Evolutionary conservation across 192 early-diverging fungal genomes (phyloP).

Genomic region (Entophlyctis luteolus): DNA sequence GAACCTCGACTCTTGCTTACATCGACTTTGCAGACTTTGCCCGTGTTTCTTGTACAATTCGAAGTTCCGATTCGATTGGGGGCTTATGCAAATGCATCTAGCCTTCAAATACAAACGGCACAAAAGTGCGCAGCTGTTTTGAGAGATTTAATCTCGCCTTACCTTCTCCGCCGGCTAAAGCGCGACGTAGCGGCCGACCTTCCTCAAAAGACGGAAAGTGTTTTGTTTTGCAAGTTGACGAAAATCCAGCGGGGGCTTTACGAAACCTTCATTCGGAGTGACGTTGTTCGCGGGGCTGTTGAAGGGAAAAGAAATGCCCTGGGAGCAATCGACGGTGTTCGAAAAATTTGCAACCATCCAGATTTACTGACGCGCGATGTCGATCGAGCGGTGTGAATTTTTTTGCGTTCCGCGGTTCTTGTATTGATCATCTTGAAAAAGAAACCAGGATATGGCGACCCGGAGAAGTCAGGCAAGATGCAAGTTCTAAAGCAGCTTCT

Average conservation of each 20-base stretch:
- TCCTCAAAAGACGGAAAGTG: constrained; percentile 86
- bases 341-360: constrained; percentile 98
- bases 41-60: constrained; percentile 85
- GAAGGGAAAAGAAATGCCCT: constrained; percentile 76
- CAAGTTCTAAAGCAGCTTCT: constrained; percentile 81
- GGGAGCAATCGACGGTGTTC: constrained; percentile 83
- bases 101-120: constrained; percentile 86
- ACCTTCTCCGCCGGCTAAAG: constrained; percentile 87
- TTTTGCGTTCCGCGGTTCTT: background rate
- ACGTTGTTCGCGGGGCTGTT: constrained; percentile 73
- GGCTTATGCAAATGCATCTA: constrained; percentile 87
- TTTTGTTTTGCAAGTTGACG: constrained; percentile 87
- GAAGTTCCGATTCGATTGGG: constrained; percentile 87
- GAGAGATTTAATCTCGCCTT: constrained; percentile 89
- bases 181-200: constrained; percentile 85
- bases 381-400: constrained; percentile 2
- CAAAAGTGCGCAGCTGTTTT: constrained; percentile 89
- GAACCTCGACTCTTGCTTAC: background rate
- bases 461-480: constrained; percentile 78
- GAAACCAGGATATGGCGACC: constrained; percentile 60
- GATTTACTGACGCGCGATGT: constrained; percentile 56
- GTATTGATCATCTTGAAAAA: background rate
- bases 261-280: constrained; percentile 63
- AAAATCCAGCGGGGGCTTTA: constrained; percentile 69
- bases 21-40: constrained; percentile 54